These are phyloP conservation scores for Macrophomina tecta DNA, from an alignment of 2,329 filamentous ascomycete species.

Conservation along the genomic window DNA sequence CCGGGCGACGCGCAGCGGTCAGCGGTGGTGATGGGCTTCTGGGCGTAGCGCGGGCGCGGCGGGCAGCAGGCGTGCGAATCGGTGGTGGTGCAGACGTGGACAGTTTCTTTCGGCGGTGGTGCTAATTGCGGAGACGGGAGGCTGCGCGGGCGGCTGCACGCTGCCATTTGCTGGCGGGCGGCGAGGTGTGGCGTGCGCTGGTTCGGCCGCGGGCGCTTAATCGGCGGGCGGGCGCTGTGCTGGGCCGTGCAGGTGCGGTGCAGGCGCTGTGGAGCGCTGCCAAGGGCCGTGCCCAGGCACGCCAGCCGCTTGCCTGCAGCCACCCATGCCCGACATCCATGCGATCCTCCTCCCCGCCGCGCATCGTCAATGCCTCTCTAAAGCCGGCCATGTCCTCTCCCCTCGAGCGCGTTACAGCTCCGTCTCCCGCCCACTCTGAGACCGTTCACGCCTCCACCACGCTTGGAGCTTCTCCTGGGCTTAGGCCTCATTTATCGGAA, in stretches of 20 bases:
- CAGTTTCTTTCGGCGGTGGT: not conserved
- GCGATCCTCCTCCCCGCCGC: conserved; percentile 21
- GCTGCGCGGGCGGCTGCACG: conserved; percentile 23
- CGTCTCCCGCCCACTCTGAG: conserved; percentile 1
- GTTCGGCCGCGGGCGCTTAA: conserved; percentile 27
- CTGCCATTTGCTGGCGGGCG: conserved; percentile 15
- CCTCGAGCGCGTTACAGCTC: conserved; percentile 6
- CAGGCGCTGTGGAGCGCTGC: not conserved
- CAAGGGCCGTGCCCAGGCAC: conserved; percentile 14
- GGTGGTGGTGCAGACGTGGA: conserved; percentile 4
- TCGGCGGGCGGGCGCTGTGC: conserved; percentile 9
- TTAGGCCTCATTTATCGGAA: not conserved
- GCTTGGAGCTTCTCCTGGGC: conserved; percentile 1
- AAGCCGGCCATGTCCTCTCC: conserved; percentile 21
- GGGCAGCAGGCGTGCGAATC: conserved; percentile 2
- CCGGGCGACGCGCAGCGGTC: conserved; percentile 1
- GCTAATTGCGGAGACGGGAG: conserved; percentile 23
- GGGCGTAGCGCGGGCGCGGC: conserved; percentile 4
- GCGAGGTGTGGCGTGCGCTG: conserved; percentile 16
- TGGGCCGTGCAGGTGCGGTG: conserved; percentile 10
- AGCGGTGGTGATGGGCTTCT: not conserved
- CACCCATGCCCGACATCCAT: conserved; percentile 13
- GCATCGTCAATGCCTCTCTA: conserved; percentile 24
- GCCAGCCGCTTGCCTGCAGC: conserved; percentile 22
- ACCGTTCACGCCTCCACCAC: conserved; percentile 16